phyloP scores from a whole-genome alignment of 129 eudicot genomes.

The Centaurea solstitialis region DNA sequence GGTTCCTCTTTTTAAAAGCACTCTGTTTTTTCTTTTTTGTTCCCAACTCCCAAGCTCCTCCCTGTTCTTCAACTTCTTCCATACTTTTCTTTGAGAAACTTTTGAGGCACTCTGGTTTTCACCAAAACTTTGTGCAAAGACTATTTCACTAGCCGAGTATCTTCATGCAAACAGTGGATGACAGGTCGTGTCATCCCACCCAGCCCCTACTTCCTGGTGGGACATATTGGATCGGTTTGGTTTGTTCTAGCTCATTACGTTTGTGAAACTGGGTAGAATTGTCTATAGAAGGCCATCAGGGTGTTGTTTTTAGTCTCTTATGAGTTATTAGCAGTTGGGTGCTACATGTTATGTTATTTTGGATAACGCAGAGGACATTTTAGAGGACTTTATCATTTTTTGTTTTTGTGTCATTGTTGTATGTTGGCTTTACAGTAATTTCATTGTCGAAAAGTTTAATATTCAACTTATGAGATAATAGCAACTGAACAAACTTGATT shows the following conservation, averaged over 20 bases:
- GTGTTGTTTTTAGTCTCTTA: not conserved
- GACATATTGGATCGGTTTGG: not conserved
- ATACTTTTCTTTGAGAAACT: not conserved
- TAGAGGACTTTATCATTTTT: not conserved
- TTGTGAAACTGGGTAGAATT: not conserved
- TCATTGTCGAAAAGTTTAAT: not conserved
- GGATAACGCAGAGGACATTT: not conserved
- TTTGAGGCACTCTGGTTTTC: not conserved
- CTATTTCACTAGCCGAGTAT: not conserved
- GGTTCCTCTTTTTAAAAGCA: too few species aligned
- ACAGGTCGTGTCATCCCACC: not conserved
- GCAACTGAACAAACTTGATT: conserved; percentile 1
- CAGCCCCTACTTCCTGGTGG: not conserved
- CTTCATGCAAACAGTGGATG: not conserved
- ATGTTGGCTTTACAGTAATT: conserved; percentile 10
- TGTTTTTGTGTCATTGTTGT: not conserved
- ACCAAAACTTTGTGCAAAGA: not conserved
- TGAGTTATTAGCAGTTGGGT: not conserved
- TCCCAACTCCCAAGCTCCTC: not conserved
- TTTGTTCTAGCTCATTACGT: not conserved
- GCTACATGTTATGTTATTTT: not conserved
- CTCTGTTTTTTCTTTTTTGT: not conserved
- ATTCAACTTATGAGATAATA: not conserved
- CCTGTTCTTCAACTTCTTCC: not conserved
- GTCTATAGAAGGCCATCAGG: not conserved